These are phyloP conservation scores for Cunninghamia lanceolata DNA, from an alignment of 75 land plant genomes.

Conservation along the genomic window DNA sequence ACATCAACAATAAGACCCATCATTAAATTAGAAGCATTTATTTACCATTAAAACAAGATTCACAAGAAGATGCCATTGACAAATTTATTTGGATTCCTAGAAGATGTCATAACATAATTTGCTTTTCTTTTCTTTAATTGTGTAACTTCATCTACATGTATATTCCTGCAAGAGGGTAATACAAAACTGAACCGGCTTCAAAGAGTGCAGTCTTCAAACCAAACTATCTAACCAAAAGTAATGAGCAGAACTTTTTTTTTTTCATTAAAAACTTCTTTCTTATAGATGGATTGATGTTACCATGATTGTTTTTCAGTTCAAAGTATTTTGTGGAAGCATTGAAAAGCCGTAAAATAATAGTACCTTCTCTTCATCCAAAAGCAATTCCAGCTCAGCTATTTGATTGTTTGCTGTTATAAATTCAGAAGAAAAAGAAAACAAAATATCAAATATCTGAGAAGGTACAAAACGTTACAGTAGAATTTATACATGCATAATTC, in stretches of 20 bases:
- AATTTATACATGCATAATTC: not conserved
- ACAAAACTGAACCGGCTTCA: no score
- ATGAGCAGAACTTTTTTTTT: not conserved
- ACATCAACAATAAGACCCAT: not conserved
- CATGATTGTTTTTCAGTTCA: not conserved
- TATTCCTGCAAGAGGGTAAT: no score
- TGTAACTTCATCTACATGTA: no score
- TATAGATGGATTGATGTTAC: not conserved
- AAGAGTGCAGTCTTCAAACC: no score
- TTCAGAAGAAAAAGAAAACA: not conserved
- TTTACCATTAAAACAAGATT: not conserved
- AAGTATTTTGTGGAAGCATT: not conserved
- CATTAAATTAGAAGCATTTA: no score
- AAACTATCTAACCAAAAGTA: not conserved
- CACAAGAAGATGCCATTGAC: not conserved
- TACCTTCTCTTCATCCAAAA: constrained; percentile 9
- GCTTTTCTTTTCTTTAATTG: no score
- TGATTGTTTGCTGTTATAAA: not conserved
- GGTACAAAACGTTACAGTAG: not conserved
- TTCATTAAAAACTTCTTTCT: not conserved
- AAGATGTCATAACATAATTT: no score
- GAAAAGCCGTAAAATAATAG: not conserved
- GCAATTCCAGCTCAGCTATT: not conserved
- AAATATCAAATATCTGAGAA: not conserved
- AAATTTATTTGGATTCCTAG: not conserved